Evolutionary conservation across 1,139 yeast genomes (phyloP), one percentile per base, ranked within the genome.

Genomic region (Nadsonia commutata): DNA sequence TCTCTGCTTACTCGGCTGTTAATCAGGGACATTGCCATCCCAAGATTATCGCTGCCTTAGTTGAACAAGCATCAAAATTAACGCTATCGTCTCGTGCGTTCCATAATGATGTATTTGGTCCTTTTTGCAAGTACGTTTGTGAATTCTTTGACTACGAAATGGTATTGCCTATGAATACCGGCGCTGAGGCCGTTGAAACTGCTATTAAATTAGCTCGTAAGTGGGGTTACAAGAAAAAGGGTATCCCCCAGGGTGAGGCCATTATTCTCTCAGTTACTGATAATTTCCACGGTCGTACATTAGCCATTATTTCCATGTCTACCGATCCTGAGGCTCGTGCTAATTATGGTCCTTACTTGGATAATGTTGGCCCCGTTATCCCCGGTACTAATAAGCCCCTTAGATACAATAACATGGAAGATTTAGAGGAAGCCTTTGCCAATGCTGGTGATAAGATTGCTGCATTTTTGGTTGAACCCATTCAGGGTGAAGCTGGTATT

Each of bases 11-110:
- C 66, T 85, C 95, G 36, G 97, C 98, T 11, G 96, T 90, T 37
- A 90, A 90, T 68, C 97, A 90, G 64, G 98, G 98, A 47, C 98
- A 88, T 63, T 88, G 96, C 64, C 97, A 88, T 62, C 97, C 97
- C 47, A 80, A 83, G 65, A 88, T 88, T 59, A 72, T 90, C 48
- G 71, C 66, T 40, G 97, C 98, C 2, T 71, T 90, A 49, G 71
- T 78, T 42, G 94, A 86, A 39, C 97, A 90, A 67, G 95, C 97
- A 9, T 74, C 77, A 47, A 74, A 70, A 49, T 70, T 88, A 63
- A 88, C 97, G 9, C 70, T 88, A 50, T 80, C 93, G 45, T 85
- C 95, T 37, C 73, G 98, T 59, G 97, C 97, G 6, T 90, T 88
- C 62, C 83, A 94, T 36, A 80, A 84, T 47, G 95, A 88, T 60